Percentiles rank a stretch among this genome's conserved stretches.
Evolutionary conservation across 176 grass and related monocot genomes (phyloP).

Genomic region (Rhipidocladum racemiflorum): DNA sequence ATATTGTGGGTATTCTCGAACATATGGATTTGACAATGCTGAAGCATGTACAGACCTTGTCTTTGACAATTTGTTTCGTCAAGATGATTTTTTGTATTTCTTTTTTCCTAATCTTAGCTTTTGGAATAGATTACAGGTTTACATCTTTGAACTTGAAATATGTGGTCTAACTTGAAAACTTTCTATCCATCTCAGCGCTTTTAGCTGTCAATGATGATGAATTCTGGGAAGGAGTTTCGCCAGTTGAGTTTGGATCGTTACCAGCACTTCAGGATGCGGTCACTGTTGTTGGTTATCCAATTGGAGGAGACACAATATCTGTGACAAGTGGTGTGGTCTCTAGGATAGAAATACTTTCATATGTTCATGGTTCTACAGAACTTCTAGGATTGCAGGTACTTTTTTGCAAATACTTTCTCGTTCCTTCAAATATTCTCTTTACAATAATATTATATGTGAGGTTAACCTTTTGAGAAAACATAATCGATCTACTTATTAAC

Average conservation of each 20-base stretch:
- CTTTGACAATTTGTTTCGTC: not conserved
- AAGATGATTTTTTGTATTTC: not conserved
- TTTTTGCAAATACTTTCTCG: not conserved
- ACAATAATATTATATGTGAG: not conserved
- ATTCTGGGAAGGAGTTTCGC: constrained; percentile 91
- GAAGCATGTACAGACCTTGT: not conserved
- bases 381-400: constrained; percentile 85
- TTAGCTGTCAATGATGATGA: constrained; percentile 87
- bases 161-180: not conserved
- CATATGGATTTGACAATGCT: not conserved
- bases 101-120: not conserved
- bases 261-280: constrained; percentile 92
- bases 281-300: constrained; percentile 94
- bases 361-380: constrained; percentile 95
- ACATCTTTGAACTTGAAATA: not conserved
- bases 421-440: not conserved
- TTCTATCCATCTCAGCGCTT: constrained; percentile 45
- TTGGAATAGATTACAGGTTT: not conserved
- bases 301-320: constrained; percentile 97
- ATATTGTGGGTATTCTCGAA: not conserved
- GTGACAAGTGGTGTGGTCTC: constrained; percentile 99
- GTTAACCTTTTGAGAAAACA: not conserved
- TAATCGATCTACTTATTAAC: not conserved
- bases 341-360: constrained; percentile 95
- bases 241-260: constrained; percentile 77